A percentile compares a stretch with the other conserved stretches of the same genome.
Evolutionary conservation across 2,329 filamentous ascomycete species (phyloP).

Genomic region (Aureobasidium musti): DNA sequence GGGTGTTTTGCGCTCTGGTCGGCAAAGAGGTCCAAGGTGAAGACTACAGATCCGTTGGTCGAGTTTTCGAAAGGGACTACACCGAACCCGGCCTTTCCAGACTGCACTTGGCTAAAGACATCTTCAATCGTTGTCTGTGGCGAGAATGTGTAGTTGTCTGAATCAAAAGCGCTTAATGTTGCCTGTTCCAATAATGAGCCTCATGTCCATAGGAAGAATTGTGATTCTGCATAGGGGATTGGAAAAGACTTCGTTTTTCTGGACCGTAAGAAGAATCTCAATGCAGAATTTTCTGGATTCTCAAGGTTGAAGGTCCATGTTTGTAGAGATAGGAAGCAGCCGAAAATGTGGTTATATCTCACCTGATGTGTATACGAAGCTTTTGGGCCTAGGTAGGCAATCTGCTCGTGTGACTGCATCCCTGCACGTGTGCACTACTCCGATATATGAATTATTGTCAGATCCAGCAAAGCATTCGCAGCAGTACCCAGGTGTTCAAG

Average conservation of each 20-base stretch:
- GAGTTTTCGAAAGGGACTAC: slow-evolving; percentile 96
- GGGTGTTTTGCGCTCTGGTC: slow-evolving; percentile 66
- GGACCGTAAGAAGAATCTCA: background rate
- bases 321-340: slow-evolving; percentile 23
- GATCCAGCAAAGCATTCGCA: background rate
- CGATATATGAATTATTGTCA: background rate
- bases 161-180: slow-evolving; percentile 44
- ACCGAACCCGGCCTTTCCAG: slow-evolving; percentile 64
- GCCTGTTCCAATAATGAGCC: slow-evolving; percentile 47
- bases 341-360: slow-evolving; percentile 32
- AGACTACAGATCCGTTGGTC: slow-evolving; percentile 87
- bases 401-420: slow-evolving; percentile 46
- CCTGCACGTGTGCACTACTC: slow-evolving; percentile 43
- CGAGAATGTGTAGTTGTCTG: slow-evolving; percentile 37
- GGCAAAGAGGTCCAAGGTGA: slow-evolving; percentile 85
- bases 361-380: slow-evolving; percentile 73
- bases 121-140: slow-evolving; percentile 59
- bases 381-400: slow-evolving; percentile 64
- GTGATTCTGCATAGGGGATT: background rate
- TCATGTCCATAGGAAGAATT: background rate
- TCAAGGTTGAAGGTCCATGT: too few species aligned
- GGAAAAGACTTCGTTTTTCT: background rate
- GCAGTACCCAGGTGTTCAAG: background rate
- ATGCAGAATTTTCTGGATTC: background rate
- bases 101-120: slow-evolving; percentile 77